Percentiles rank a stretch among this genome's conserved stretches.
These are phyloP conservation scores for Dictyostelium firmibasis DNA, from an alignment of 78 protist species.

Conservation along the genomic window DNA sequence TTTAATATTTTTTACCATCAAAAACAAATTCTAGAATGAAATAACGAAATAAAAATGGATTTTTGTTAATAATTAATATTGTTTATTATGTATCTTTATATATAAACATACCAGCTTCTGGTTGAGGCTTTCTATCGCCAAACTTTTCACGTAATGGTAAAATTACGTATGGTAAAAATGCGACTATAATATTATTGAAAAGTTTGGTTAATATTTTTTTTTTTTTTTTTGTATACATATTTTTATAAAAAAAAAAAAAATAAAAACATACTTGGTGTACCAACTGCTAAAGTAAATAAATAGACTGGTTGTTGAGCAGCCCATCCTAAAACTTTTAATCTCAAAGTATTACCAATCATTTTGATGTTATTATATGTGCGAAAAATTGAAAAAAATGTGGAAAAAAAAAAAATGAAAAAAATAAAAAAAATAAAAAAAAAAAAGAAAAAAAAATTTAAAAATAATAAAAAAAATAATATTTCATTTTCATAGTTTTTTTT, in stretches of 20 bases:
- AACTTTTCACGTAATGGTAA: conserved; percentile 13
- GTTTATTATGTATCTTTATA: neutral
- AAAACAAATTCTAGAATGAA: neutral
- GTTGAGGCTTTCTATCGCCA: neutral
- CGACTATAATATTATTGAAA: neutral
- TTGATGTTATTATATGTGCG: neutral
- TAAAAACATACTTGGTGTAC: neutral
- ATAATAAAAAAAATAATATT: neutral
- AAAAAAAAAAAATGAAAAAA: neutral
- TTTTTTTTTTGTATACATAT: no score
- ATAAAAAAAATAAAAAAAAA: no score
- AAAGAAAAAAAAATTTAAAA: neutral
- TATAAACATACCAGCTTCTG: conserved; percentile 12
- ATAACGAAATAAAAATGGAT: neutral
- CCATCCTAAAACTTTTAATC: conserved; percentile 5
- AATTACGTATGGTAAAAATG: neutral
- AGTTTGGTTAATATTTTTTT: neutral
- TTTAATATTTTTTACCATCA: neutral
- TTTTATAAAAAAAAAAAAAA: no score
- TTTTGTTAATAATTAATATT: neutral
- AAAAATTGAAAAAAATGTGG: neutral
- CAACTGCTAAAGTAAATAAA: neutral
- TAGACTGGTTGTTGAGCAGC: neutral
- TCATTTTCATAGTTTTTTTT: neutral
- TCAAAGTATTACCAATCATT: neutral